Evolutionary conservation across 345 rosid species (phyloP), one percentile per base, ranked within the genome.

Genomic region (Draba incana): DNA sequence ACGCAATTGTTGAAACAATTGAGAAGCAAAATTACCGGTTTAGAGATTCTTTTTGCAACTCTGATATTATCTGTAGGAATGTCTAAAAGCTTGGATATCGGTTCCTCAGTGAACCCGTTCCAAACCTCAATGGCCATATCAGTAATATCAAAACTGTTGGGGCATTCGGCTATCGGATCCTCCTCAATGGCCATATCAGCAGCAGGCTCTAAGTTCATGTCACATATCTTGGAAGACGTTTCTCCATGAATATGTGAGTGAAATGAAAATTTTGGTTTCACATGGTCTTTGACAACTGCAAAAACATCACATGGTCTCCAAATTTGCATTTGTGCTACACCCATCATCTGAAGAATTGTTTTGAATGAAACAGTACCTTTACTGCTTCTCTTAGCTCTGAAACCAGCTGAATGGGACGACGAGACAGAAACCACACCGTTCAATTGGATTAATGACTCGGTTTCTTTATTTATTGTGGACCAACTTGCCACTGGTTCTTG

Each of bases 181-280:
- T 70, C 81, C 5, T 33, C 60, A 10, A 28, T 67, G 62, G 39
- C 61, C 27, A 49, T 27, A 43, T 78, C 82, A 63, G 10, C 46
- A 38, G 60, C 53, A 38, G 44, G 51, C 68, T 82, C 82, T 13
- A 75, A 43, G 13, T 14, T 69, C 54, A 57, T 60, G 45, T 75
- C 82, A 72, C 59, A 56, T 50, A 46, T 71, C 70, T 82, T 79
- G 48, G 69, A 53, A 37, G 68, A 56, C 39, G 42, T 79, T 71
- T 72, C 75, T 70, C 76, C 81, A 13, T 43, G 76, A 47, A 54
- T 47, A 61, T 61, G 82, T 41, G 75, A 77, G 74, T 59, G 77
- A 45, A 88, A 80, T 38, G 88, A 80, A 77, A 88, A 83, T 51
- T 82, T 85, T 68, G 83, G 80, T 78, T 72, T 85, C 39, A 54